Conservation (phyloP, 1,139 yeast genomes). For the Scheffersomyces segobiensis region DNA sequence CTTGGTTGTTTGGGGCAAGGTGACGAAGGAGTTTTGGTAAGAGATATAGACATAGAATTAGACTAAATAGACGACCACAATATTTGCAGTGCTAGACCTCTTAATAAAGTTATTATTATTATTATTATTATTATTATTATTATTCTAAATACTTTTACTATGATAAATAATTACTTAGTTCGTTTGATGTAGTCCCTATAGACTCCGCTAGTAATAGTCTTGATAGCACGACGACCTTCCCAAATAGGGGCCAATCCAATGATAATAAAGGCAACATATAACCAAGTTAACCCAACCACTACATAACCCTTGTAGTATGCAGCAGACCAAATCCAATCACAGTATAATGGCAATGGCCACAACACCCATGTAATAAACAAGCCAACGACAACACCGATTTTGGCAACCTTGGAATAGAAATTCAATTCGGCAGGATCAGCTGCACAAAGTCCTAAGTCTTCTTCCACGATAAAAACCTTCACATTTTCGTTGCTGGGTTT, state of each 20-base stretch:
- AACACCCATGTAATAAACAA: slow-evolving; percentile 37
- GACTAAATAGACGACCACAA: background rate
- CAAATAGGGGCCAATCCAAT: slow-evolving; percentile 35
- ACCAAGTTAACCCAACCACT: slow-evolving; percentile 38
- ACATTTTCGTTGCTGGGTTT: background rate
- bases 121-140: too few species aligned
- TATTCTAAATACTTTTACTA: background rate
- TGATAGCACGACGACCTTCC: background rate
- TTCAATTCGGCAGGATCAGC: slow-evolving; percentile 9
- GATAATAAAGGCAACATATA: slow-evolving; percentile 27
- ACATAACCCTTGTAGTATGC: slow-evolving; percentile 43
- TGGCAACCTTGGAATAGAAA: slow-evolving; percentile 27
- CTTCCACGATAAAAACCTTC: background rate
- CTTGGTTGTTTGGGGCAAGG: slow-evolving; percentile 61
- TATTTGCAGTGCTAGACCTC: background rate
- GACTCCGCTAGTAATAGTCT: background rate
- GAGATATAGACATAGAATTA: slow-evolving; percentile 51
- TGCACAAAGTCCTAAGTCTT: background rate
- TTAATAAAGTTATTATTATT: too few species aligned
- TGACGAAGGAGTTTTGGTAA: slow-evolving; percentile 57
- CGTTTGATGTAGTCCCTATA: background rate
- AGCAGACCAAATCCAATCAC: slow-evolving; percentile 40
- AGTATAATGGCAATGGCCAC: slow-evolving; percentile 49
- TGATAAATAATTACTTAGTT: background rate
- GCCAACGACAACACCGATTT: slow-evolving; percentile 23